Evolutionary conservation across 1,284 basidiomycete species (phyloP).

Genomic region (Vanrija humicola): DNA sequence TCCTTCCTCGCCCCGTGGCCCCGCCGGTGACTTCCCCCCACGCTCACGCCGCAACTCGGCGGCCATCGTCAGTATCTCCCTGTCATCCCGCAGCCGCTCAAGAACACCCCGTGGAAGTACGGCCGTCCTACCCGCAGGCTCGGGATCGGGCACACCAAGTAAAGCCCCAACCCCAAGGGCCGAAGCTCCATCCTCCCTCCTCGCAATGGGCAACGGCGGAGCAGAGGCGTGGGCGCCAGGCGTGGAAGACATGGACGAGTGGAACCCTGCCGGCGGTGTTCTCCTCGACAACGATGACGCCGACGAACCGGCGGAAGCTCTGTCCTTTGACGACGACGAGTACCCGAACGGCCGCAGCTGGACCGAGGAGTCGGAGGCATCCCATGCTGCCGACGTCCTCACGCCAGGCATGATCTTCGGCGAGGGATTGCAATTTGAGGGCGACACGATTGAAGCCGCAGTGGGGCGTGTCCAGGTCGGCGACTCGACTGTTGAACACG

Average conservation of each 20-base stretch:
- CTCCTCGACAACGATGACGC: constrained; percentile 26
- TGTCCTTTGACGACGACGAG: constrained; percentile 20
- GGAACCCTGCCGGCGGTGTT: constrained; percentile 42
- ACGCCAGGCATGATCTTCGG: constrained; percentile 42
- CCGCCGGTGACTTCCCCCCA: constrained; percentile 11
- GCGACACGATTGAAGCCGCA: constrained; percentile 43
- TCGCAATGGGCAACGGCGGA: constrained; percentile 8
- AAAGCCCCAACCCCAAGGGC: constrained; percentile 27
- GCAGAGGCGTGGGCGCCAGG: constrained; percentile 26
- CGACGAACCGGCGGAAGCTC: constrained; percentile 11
- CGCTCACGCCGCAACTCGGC: constrained; percentile 24
- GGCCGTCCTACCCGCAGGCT: constrained; percentile 16
- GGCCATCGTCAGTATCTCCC: constrained; percentile 42
- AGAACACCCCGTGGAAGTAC: constrained; percentile 36
- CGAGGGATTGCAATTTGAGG: constrained; percentile 45
- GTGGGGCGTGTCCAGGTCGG: constrained; percentile 25
- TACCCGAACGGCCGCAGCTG: constrained; percentile 13
- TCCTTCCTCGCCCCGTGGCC: constrained; percentile 23
- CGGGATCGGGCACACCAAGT: constrained; percentile 35
- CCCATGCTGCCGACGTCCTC: constrained; percentile 33
- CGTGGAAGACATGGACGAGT: constrained; percentile 38
- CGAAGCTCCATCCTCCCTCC: background rate
- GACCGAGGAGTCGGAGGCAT: constrained; percentile 19
- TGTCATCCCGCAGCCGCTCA: constrained; percentile 40
- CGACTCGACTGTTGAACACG: constrained; percentile 20